Conservation (phyloP, 352 stramenopile genomes). For the Sclerospora graminicola region DNA sequence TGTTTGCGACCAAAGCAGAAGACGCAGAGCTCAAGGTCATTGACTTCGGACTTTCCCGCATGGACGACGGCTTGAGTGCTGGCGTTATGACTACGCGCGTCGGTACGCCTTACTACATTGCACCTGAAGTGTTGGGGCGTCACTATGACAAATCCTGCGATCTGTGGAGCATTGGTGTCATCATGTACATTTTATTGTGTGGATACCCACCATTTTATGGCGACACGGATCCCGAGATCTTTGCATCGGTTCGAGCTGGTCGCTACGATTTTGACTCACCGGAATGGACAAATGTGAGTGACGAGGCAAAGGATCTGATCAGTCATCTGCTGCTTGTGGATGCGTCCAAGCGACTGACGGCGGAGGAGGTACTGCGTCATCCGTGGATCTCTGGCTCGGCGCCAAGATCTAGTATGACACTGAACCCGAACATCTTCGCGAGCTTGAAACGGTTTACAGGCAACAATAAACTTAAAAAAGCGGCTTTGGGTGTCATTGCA, state of each 20-base stretch:
- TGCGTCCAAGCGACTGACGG: conserved; percentile 86
- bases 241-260: conserved; percentile 64
- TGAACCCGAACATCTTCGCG: conserved; percentile 80
- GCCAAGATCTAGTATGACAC: conserved; percentile 57
- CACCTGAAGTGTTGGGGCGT: conserved; percentile 89
- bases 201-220: conserved; percentile 95
- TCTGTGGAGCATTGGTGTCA: conserved; percentile 94
- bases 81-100: conserved; percentile 93
- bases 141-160: conserved; percentile 95
- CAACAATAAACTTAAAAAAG: conserved; percentile 88
- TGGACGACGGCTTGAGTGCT: conserved; percentile 76
- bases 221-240: conserved; percentile 88
- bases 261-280: conserved; percentile 82
- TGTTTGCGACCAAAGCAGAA: conserved; percentile 88
- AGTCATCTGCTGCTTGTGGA: conserved; percentile 90
- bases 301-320: conserved; percentile 92
- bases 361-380: conserved; percentile 79
- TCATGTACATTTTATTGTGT: conserved; percentile 93
- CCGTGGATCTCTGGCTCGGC: conserved; percentile 77
- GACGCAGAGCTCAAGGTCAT: conserved; percentile 96
- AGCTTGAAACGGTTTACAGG: conserved; percentile 82
- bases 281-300: conserved; percentile 75
- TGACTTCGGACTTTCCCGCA: conserved; percentile 94
- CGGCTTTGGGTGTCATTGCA: conserved; percentile 76
- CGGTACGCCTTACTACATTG: conserved; percentile 94